These are phyloP conservation scores for Leccinum disarticulatum DNA, from an alignment of 768 basidiomycete genomes.

Conservation along the genomic window DNA sequence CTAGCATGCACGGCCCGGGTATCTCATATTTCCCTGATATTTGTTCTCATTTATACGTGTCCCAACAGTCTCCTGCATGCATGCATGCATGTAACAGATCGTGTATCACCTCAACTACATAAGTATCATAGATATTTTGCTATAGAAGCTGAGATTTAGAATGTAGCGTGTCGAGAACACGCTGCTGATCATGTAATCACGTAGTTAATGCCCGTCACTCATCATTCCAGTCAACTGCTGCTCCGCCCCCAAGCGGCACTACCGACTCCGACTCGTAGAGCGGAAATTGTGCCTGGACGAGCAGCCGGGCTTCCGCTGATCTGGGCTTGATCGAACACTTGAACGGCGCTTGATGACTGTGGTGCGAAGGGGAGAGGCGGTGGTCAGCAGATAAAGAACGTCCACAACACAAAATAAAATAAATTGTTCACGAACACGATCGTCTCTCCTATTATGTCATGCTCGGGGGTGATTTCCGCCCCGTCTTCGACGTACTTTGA, in stretches of 20 bases:
- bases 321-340: neutral
- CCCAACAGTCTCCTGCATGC: too few relatives aligned
- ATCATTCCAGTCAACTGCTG: neutral
- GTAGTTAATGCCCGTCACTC: neutral
- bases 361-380: neutral
- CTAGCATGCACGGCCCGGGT: too few relatives aligned
- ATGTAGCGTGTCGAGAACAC: too few relatives aligned
- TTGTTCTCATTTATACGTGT: too few relatives aligned
- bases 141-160: neutral
- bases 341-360: neutral
- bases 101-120: too few relatives aligned
- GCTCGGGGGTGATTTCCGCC: slow-evolving; percentile 43
- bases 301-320: neutral
- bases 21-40: too few relatives aligned
- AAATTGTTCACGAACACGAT: slow-evolving; percentile 4
- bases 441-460: slow-evolving; percentile 27
- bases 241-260: too few relatives aligned
- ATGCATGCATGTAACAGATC: too few relatives aligned
- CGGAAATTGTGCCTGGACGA: neutral
- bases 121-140: too few relatives aligned
- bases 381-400: neutral
- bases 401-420: too few relatives aligned
- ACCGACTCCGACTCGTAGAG: neutral
- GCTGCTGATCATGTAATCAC: too few relatives aligned
- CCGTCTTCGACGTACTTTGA: slow-evolving; percentile 41